Percentiles rank a stretch among this genome's conserved stretches.
Evolutionary conservation across 2,329 filamentous ascomycete species (phyloP).

Genomic region (Fusarium multiceps): DNA sequence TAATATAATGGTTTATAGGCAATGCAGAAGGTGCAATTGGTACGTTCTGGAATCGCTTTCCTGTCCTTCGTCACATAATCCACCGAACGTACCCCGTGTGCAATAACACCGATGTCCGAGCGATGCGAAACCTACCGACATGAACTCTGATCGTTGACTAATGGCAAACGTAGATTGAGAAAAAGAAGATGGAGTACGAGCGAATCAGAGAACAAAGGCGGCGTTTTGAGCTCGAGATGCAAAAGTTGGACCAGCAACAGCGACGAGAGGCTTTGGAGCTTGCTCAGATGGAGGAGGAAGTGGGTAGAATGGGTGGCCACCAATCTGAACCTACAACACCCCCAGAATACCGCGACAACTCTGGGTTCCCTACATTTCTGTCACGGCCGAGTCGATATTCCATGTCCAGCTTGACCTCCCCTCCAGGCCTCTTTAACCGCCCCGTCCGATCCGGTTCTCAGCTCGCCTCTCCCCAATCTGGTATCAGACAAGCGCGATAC

Average conservation of each 20-base stretch:
- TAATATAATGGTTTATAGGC: conserved; percentile 58
- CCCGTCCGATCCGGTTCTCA: conserved; percentile 82
- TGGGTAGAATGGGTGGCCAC: conserved; percentile 74
- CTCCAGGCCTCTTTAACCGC: conserved; percentile 79
- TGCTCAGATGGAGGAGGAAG: conserved; percentile 83
- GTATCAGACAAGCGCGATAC: conserved; percentile 68
- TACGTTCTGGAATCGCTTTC: conserved; percentile 59
- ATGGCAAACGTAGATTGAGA: conserved; percentile 77
- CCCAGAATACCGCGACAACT: conserved; percentile 85
- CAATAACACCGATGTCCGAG: background rate
- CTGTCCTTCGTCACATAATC: background rate
- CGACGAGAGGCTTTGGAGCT: conserved; percentile 86
- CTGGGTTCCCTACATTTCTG: conserved; percentile 81
- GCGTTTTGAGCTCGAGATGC: conserved; percentile 92
- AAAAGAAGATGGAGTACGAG: conserved; percentile 93
- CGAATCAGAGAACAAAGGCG: conserved; percentile 88
- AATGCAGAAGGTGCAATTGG: conserved; percentile 80
- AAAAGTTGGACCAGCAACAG: conserved; percentile 86
- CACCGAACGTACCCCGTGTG: background rate
- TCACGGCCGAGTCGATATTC: conserved; percentile 90
- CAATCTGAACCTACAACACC: conserved; percentile 97
- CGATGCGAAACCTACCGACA: background rate
- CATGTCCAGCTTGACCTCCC: conserved; percentile 85
- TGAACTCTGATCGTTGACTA: conserved; percentile 42
- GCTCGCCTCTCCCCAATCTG: conserved; percentile 79